Evolutionary conservation across 257 asterid genomes (phyloP).

Genomic region (Solanum gracilifrons): DNA sequence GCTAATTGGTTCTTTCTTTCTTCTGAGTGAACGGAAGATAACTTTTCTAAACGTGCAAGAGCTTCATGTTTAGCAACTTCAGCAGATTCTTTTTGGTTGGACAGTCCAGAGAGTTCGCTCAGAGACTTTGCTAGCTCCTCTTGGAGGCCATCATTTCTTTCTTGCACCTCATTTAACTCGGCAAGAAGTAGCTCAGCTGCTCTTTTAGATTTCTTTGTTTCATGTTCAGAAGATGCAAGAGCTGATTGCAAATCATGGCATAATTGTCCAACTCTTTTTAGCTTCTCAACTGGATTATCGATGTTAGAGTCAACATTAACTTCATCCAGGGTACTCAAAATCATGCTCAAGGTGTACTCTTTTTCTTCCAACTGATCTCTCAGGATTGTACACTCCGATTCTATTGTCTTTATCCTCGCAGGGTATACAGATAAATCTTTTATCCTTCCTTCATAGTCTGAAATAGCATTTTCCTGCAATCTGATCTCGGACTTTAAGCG

Average conservation of each 20-base stretch:
- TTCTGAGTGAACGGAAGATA: conserved; percentile 40
- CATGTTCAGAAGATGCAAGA: conserved; percentile 48
- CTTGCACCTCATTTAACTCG: conserved; percentile 96
- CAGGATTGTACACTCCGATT: conserved; percentile 52
- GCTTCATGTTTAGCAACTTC: conserved; percentile 63
- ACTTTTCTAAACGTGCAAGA: conserved; percentile 49
- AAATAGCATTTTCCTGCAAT: conserved; percentile 33
- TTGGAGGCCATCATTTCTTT: conserved; percentile 82
- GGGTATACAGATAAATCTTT: conserved; percentile 36
- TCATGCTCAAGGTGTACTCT: conserved; percentile 42
- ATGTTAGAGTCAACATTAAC: conserved; percentile 33
- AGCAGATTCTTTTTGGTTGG: conserved; percentile 50
- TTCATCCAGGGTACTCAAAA: conserved; percentile 37
- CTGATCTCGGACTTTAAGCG: conserved; percentile 45
- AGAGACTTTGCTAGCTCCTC: conserved; percentile 63
- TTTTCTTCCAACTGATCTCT: conserved; percentile 54
- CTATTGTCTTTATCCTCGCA: conserved; percentile 49
- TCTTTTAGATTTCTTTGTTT: conserved; percentile 70
- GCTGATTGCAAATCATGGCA: conserved; percentile 37
- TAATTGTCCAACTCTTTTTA: conserved; percentile 34
- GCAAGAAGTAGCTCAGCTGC: conserved; percentile 90
- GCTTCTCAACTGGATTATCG: conserved; percentile 45
- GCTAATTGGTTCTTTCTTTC: conserved; percentile 61
- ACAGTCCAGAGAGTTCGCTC: conserved; percentile 48
- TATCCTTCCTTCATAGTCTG: conserved; percentile 43